These are phyloP conservation scores for Rhodotorula paludigena DNA, from an alignment of 768 basidiomycete genomes.

Conservation along the genomic window DNA sequence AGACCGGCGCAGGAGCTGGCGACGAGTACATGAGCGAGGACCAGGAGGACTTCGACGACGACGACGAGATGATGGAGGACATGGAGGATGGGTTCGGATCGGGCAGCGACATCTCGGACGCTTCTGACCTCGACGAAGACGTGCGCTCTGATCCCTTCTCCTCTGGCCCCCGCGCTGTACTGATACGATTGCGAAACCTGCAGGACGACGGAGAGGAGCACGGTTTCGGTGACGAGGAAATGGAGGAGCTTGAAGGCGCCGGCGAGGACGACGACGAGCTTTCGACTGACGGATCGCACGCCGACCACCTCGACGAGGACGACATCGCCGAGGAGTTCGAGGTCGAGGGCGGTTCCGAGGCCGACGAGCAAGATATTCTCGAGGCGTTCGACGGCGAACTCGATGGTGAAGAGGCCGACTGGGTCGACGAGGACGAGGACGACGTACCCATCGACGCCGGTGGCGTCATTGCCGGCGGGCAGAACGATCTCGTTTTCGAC, in stretches of 20 bases:
- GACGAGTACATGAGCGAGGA: constrained; percentile 42
- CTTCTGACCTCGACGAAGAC: constrained; percentile 19
- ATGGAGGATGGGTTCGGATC: constrained; percentile 27
- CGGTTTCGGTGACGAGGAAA: constrained; percentile 33
- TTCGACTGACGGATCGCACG: constrained; percentile 64
- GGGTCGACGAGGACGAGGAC: constrained; percentile 55
- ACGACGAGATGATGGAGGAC: constrained; percentile 41
- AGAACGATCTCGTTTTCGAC: constrained; percentile 51
- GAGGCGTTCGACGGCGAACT: constrained; percentile 73
- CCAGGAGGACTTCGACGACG: constrained; percentile 38
- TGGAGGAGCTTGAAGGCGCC: constrained; percentile 78
- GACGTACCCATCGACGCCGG: constrained; percentile 55
- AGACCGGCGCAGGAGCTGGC: constrained; percentile 36
- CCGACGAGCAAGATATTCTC: constrained; percentile 66
- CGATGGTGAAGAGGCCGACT: constrained; percentile 63
- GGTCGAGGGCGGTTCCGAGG: constrained; percentile 52
- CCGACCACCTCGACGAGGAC: constrained; percentile 11
- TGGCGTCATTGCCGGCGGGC: constrained; percentile 53
- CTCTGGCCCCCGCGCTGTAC: neutral
- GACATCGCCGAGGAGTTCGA: constrained; percentile 29
- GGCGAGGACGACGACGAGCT: constrained; percentile 62
- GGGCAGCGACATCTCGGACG: constrained; percentile 26
- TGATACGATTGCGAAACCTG: no score
- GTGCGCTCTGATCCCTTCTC: neutral
- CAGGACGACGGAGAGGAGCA: constrained; percentile 25